These are phyloP conservation scores for Phytophthora nicotianae DNA, from an alignment of 352 stramenopile genomes.

Conservation along the genomic window DNA sequence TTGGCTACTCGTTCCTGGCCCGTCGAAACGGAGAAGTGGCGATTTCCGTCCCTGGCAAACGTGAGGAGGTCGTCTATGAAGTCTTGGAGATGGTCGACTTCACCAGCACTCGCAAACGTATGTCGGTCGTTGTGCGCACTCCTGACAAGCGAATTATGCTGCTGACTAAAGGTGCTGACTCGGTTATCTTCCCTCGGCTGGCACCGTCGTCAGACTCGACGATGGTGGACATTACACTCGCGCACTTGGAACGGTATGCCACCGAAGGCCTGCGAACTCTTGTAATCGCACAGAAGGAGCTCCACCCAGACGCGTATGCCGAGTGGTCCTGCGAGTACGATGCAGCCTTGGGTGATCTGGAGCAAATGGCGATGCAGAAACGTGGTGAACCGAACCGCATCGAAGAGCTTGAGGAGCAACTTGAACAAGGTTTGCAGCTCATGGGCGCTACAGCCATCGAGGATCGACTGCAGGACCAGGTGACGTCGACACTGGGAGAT, in stretches of 20 bases:
- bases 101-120: constrained; percentile 97
- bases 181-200: constrained; percentile 77
- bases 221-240: constrained; percentile 67
- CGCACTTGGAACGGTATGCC: constrained; percentile 86
- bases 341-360: constrained; percentile 68
- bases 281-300: constrained; percentile 86
- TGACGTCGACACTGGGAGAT: constrained; percentile 78
- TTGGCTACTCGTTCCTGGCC: constrained; percentile 78
- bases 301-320: constrained; percentile 64
- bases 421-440: constrained; percentile 76
- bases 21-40: constrained; percentile 68
- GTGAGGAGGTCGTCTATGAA: constrained; percentile 66
- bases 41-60: constrained; percentile 47
- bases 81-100: constrained; percentile 98
- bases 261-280: constrained; percentile 89
- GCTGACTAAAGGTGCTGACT: constrained; percentile 87
- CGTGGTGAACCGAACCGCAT: constrained; percentile 68
- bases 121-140: constrained; percentile 96
- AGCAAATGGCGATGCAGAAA: constrained; percentile 66
- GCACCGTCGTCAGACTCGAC: constrained; percentile 12
- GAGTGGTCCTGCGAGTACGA: constrained; percentile 84
- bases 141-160: constrained; percentile 68
- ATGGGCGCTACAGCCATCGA: constrained; percentile 85
- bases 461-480: constrained; percentile 79
- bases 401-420: constrained; percentile 82